Base-by-base conservation (phyloP, 2,329 filamentous ascomycete genomes). In the Arthroderma sp. region DNA sequence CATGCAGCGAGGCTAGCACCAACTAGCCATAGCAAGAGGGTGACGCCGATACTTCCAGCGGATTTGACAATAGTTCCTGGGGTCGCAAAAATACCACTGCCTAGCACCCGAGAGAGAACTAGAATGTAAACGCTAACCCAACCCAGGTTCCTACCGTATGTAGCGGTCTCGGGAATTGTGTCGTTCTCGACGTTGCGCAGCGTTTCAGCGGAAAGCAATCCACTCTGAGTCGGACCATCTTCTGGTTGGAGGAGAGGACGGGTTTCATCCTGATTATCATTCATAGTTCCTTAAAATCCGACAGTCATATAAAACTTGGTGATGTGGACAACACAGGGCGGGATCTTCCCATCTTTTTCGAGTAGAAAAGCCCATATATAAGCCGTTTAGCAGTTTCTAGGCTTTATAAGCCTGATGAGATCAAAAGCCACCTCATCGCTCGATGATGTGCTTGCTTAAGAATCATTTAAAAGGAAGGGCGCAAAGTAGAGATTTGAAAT, bases 21-120 rank as follows among this genome's bases (percentile, higher is more conserved):
- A 0, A 76, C 59, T 0, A 80, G 45, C 82, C 82, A 85, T 3
- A 85, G 59, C 1, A 71, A 50, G 1, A 85, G 59, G 0, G 78
- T 71, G 2, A 84, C 61, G 0, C 80, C 80, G 0, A 80, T 69
- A 45, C 80, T 85, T 1, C 82, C 82, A 1, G 78, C 76, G 0
- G 76, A 73, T 33, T 75, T 72, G 3, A 83, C 68, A 41, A 86
- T 82, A 4, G 78, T 71, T 0, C 77, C 80, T 0, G 79, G 82
- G 0, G 80, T 83, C 0, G 81, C 80, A 54, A 85, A 86, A 50
- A 86, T 83, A 28, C 80, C 81, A 53, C 73, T 80, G 8, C 80
- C 80, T 29, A 84, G 78, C 4, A 84, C 78, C 8, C 80, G 71
- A 4, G 77, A 82, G 28, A 83, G 78, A 5, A 81, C 76, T 15